phyloP scores from a whole-genome alignment of 2,329 filamentous ascomycete genomes.

The Neofusicoccum umdonicola region DNA sequence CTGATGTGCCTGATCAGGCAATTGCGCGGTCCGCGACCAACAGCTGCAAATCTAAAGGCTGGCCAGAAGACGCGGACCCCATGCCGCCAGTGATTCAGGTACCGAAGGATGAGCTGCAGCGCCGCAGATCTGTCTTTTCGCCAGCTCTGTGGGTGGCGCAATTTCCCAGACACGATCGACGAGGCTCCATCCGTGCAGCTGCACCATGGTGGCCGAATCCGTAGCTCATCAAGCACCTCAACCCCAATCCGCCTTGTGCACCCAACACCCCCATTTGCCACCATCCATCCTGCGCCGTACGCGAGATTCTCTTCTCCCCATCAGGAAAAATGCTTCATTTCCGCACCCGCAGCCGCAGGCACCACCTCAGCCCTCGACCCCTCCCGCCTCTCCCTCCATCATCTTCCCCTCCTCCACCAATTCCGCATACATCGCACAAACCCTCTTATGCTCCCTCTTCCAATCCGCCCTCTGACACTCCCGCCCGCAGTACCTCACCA shows the following conservation, averaged over 20 bases:
- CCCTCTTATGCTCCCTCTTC: slow-evolving; percentile 8
- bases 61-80: background rate
- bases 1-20: background rate
- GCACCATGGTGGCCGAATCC: background rate
- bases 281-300: too few species aligned
- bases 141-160: background rate
- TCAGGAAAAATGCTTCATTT: too few species aligned
- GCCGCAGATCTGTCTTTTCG: background rate
- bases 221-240: background rate
- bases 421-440: background rate
- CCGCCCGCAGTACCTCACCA: slow-evolving; percentile 12
- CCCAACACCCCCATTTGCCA: too few species aligned
- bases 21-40: background rate
- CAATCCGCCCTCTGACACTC: slow-evolving; percentile 15
- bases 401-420: background rate
- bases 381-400: background rate
- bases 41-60: background rate
- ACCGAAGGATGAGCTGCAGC: background rate
- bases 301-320: too few species aligned
- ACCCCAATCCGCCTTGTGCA: too few species aligned
- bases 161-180: background rate
- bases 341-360: background rate
- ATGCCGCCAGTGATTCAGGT: background rate
- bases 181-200: background rate
- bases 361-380: background rate